Conservation (phyloP, 306 rosid species). For the Pueraria montana region DNA sequence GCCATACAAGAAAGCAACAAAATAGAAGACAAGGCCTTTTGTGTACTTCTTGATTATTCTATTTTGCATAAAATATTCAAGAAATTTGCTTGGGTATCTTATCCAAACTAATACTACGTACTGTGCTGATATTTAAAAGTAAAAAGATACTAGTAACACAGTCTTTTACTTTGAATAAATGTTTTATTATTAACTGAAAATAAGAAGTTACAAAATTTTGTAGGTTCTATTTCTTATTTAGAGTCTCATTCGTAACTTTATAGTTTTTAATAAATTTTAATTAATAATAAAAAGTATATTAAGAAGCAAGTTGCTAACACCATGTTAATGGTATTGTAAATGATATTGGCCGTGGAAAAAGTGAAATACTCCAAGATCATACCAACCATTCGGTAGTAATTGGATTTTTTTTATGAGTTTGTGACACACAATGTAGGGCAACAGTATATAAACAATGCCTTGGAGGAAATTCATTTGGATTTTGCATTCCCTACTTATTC, state of each 20-base stretch:
- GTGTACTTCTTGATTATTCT: slow-evolving; percentile 26
- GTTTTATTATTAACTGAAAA: no score
- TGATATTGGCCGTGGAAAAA: not conserved
- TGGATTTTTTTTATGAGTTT: slow-evolving; percentile 10
- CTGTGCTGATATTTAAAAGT: not conserved
- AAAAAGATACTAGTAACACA: not conserved
- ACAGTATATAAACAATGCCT: slow-evolving; percentile 35
- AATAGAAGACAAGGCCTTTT: slow-evolving; percentile 57
- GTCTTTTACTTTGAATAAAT: not conserved
- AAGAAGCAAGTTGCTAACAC: no score
- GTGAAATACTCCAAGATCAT: not conserved
- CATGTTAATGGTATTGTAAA: not conserved
- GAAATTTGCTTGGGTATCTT: slow-evolving; percentile 7
- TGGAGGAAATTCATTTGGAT: slow-evolving; percentile 58
- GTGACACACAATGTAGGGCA: slow-evolving; percentile 37
- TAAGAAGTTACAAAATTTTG: no score
- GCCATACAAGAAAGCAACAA: slow-evolving; percentile 68
- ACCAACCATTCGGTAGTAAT: slow-evolving; percentile 31
- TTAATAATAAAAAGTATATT: not conserved
- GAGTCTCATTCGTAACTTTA: not conserved
- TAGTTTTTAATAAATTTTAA: not conserved
- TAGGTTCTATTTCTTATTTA: no score
- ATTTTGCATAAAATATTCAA: slow-evolving; percentile 32
- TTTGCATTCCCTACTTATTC: slow-evolving; percentile 50
- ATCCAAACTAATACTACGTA: not conserved